Percentiles rank a stretch among this genome's conserved stretches.
These are phyloP conservation scores for Orobanche coerulescens DNA, from an alignment of 257 asterid species.

Conservation along the genomic window DNA sequence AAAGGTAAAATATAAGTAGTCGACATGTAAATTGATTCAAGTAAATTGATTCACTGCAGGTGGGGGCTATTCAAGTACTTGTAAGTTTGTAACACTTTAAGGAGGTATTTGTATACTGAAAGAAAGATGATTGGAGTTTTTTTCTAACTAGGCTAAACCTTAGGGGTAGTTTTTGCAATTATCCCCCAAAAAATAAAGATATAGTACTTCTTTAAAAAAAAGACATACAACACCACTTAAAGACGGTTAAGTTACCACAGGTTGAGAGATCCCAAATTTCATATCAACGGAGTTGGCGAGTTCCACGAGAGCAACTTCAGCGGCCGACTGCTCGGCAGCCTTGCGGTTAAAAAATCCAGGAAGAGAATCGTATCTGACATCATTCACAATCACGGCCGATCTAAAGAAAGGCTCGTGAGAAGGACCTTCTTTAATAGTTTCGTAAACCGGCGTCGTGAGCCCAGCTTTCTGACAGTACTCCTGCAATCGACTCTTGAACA, in stretches of 20 bases:
- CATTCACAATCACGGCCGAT: constrained; percentile 60
- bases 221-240: background rate
- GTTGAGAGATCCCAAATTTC: constrained; percentile 54
- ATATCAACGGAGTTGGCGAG: constrained; percentile 37
- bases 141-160: too few relatives aligned
- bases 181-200: too few relatives aligned
- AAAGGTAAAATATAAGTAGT: background rate
- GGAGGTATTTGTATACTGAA: background rate
- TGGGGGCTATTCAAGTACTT: too few relatives aligned
- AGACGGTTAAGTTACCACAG: constrained; percentile 52
- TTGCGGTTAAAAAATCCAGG: constrained; percentile 88
- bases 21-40: background rate
- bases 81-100: too few relatives aligned
- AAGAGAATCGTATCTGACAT: constrained; percentile 74
- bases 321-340: constrained; percentile 98
- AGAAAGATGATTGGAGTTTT: too few relatives aligned
- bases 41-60: too few relatives aligned
- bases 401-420: constrained; percentile 82
- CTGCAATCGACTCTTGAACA: constrained; percentile 91
- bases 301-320: constrained; percentile 87
- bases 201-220: background rate
- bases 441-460: constrained; percentile 65
- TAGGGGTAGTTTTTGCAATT: too few relatives aligned
- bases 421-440: constrained; percentile 82
- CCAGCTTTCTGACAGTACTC: constrained; percentile 91